Percentiles rank a stretch among this genome's conserved stretches.
phyloP scores from a whole-genome alignment of 2,329 filamentous ascomycete genomes.

The Dothideomycetes sp. region DNA sequence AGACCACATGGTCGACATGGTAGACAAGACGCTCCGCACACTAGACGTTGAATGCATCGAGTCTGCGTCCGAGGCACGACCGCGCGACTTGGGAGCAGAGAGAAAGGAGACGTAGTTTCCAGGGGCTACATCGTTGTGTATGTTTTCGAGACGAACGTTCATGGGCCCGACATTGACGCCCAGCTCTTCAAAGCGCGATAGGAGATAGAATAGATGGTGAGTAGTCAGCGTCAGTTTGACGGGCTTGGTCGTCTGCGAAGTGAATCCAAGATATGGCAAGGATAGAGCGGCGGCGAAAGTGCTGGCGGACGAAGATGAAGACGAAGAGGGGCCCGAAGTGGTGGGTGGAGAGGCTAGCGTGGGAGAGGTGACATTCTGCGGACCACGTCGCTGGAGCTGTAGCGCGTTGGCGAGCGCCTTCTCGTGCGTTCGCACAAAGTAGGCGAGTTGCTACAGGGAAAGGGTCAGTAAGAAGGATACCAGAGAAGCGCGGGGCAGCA shows the following conservation, averaged over 20 bases:
- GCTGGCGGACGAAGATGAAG: conserved; percentile 62
- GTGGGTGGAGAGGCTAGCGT: conserved; percentile 36
- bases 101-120: conserved; percentile 95
- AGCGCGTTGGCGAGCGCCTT: conserved; percentile 93
- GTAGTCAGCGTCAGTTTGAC: conserved; percentile 87
- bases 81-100: conserved; percentile 70
- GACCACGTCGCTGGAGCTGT: conserved; percentile 67
- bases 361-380: conserved; percentile 42
- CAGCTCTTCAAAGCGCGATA: conserved; percentile 90
- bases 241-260: conserved; percentile 76
- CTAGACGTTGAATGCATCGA: conserved; percentile 95
- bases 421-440: conserved; percentile 94
- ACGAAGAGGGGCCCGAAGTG: conserved; percentile 49
- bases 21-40: conserved; percentile 93
- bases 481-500: conserved; percentile 6
- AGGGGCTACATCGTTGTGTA: conserved; percentile 77
- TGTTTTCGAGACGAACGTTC: conserved; percentile 90
- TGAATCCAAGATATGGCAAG: conserved; percentile 73
- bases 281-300: conserved; percentile 76
- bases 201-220: conserved; percentile 91
- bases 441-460: conserved; percentile 70
- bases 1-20: conserved; percentile 89
- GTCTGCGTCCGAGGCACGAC: conserved; percentile 70
- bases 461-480: conserved; percentile 4
- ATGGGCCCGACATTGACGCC: conserved; percentile 86